Evolutionary conservation across 495 filamentous ascomycete genomes (phyloP), one percentile per base, ranked within the genome.

Genomic region (Pyronema omphalodes): DNA sequence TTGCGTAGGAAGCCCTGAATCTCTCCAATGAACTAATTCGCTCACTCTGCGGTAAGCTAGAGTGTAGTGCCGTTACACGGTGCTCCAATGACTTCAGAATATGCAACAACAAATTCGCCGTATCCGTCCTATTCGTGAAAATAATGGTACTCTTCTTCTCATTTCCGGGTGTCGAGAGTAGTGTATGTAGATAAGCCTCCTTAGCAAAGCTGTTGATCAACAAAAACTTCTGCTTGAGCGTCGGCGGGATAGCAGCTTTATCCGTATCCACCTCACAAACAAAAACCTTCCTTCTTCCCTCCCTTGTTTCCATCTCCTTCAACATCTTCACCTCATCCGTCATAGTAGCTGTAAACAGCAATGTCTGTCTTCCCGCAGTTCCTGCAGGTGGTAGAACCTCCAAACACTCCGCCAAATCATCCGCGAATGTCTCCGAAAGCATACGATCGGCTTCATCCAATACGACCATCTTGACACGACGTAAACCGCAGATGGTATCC

Each of bases 361-460:
- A 78, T 8, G 88, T 93, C 59, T 94, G 93, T 11, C 91, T 77
- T 60, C 86, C 72, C 0, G 69, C 65, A 0, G 18, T 23, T 9
- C 43, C 51, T 0, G 74, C 68, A 0, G 86, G 77, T 0, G 91
- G 89, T 1, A 96, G 76, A 1, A 79, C 77, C 4, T 74, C 76
- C 3, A 99, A 73, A 63, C 88, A 94, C 44, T 82, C 86, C 61
- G 88, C 87, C 1, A 99, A 76, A 66, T 95, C 91, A 0, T 37
- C 29, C 7, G 56, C 57, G 15, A 66, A 66, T 1, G 62, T 65
- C 43, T 66, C 63, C 19, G 46, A 57, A 14, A 99, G 74, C 17
- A 99, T 74, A 40, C 93, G 79, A 69, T 99, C 91, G 19, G 91
- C 91, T 73, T 99, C 91, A 68, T 99, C 91, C 39, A 99, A 79